Conservation (phyloP, 768 basidiomycete genomes). For the Exsudoporus frostii region DNA sequence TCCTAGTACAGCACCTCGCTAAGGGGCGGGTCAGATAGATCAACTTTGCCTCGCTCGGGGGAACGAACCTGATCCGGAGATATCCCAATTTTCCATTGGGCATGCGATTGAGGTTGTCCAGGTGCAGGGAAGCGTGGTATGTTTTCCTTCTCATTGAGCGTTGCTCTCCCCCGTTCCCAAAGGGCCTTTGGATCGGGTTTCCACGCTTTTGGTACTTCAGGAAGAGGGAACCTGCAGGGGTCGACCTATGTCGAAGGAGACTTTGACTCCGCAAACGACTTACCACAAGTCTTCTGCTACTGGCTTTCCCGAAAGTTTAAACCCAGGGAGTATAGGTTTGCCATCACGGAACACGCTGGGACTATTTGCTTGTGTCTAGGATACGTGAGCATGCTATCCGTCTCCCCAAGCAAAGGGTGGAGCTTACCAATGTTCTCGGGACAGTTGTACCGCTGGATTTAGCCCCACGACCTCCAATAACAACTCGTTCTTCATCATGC, state of each 20-base stretch:
- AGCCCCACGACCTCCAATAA: constrained; percentile 35
- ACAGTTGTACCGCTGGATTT: constrained; percentile 8
- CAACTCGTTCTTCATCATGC: constrained; percentile 59
- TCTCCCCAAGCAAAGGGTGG: background rate
- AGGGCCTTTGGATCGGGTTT: constrained; percentile 77
- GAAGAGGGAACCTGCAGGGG: constrained; percentile 69
- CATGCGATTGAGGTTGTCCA: constrained; percentile 34
- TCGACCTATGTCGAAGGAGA: constrained; percentile 15
- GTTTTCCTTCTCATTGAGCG: constrained; percentile 46
- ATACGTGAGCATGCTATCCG: constrained; percentile 11
- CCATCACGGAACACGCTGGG: constrained; percentile 67
- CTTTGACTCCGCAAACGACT: constrained; percentile 22
- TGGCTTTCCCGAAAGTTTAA: constrained; percentile 64
- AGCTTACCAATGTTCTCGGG: constrained; percentile 13
- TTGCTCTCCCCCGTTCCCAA: constrained; percentile 52
- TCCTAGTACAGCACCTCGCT: constrained; percentile 84
- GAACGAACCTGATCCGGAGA: constrained; percentile 69
- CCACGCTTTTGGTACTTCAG: constrained; percentile 83
- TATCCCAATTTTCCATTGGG: constrained; percentile 55
- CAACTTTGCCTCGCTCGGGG: background rate
- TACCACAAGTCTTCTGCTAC: constrained; percentile 71
- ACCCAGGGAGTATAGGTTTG: constrained; percentile 67
- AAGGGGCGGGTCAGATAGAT: constrained; percentile 6
- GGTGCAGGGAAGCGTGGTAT: constrained; percentile 17
- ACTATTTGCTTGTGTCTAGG: constrained; percentile 15